phyloP scores from a whole-genome alignment of 2,329 filamentous ascomycete genomes.

The Ceratocystis destructans region DNA sequence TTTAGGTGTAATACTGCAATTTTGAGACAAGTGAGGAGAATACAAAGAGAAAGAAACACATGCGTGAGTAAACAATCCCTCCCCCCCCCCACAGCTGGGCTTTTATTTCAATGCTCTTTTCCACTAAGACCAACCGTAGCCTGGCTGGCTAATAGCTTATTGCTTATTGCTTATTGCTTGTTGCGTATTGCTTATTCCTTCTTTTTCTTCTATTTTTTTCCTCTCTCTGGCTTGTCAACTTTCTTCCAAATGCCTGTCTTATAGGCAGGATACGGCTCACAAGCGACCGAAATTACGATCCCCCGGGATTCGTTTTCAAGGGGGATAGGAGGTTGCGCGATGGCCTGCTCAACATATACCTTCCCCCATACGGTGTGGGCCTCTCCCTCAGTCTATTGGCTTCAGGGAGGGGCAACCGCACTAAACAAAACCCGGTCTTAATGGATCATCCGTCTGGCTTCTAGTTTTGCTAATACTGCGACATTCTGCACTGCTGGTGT shows the following conservation, averaged over 20 bases:
- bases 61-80: background rate
- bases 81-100: too few species aligned
- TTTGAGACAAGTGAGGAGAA: background rate
- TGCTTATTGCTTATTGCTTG: too few species aligned
- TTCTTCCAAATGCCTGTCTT: too few species aligned
- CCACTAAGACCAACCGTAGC: too few species aligned
- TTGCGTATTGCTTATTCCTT: too few species aligned
- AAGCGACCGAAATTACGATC: slow-evolving; percentile 2
- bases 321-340: background rate
- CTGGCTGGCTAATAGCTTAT: too few species aligned
- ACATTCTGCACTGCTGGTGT: background rate
- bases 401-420: background rate
- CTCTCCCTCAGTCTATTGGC: background rate
- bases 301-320: background rate
- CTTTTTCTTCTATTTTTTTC: too few species aligned
- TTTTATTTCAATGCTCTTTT: too few species aligned
- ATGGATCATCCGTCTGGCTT: background rate
- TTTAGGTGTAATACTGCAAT: background rate
- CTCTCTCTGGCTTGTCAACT: too few species aligned
- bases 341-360: background rate
- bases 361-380: too few species aligned
- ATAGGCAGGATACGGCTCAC: background rate
- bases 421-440: background rate
- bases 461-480: slow-evolving; percentile 1
- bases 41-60: background rate